Percentiles rank a stretch among this genome's conserved stretches.
Conservation (phyloP, 148 eudicot species). For the Drosera capensis region DNA sequence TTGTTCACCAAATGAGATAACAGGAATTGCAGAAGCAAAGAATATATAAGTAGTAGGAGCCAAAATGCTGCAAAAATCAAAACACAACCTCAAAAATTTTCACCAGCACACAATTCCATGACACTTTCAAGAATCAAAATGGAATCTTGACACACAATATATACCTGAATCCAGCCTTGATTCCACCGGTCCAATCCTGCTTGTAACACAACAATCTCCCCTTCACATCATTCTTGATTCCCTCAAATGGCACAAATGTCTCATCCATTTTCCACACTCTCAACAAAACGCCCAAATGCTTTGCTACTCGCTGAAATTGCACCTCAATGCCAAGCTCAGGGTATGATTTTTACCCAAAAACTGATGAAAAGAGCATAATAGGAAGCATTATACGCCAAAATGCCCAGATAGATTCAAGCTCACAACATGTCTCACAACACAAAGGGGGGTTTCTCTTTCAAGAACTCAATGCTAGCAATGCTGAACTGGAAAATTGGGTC, state of each 20-base stretch:
- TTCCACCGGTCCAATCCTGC: constrained; percentile 80
- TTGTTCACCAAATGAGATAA: constrained; percentile 80
- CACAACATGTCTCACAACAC: no score
- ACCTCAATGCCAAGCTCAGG: no score
- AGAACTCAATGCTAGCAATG: no score
- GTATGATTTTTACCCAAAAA: no score
- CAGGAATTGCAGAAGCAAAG: constrained; percentile 88
- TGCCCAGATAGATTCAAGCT: no score
- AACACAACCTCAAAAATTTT: neutral
- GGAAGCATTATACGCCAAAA: no score
- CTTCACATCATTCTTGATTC: constrained; percentile 59
- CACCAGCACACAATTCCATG: no score
- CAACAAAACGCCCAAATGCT: no score
- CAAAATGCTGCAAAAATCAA: constrained; percentile 42
- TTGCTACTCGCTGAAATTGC: no score
- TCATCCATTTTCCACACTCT: constrained; percentile 84
- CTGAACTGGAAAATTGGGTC: no score
- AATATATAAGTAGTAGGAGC: constrained; percentile 82
- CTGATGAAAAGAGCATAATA: no score
- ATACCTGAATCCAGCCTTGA: constrained; percentile 74
- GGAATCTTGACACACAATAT: neutral
- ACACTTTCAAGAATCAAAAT: neutral
- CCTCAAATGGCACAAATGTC: constrained; percentile 64
- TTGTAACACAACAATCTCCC: constrained; percentile 56
- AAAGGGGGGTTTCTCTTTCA: no score